Conservation (phyloP, 495 filamentous ascomycete genomes). For the Beverwykella pulmonaria region DNA sequence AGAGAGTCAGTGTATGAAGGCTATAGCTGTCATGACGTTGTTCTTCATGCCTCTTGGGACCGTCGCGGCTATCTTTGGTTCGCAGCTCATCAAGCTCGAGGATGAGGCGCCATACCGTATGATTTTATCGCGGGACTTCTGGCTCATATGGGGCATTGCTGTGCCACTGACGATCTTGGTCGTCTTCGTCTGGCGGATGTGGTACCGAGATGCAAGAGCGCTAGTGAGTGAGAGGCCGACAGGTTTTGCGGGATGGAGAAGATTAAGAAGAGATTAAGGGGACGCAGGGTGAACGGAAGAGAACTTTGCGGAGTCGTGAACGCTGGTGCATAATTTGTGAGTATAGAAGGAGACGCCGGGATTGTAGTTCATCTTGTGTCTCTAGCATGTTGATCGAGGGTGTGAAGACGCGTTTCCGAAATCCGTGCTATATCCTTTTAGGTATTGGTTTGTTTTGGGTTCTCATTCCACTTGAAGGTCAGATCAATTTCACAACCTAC, state of each 20-base stretch:
- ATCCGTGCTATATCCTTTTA: too few relatives aligned
- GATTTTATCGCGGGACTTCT: conserved; percentile 15
- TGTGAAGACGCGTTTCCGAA: too few relatives aligned
- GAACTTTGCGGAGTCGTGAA: too few relatives aligned
- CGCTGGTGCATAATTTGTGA: too few relatives aligned
- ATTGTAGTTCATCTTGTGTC: too few relatives aligned
- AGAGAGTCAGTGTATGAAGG: conserved; percentile 20
- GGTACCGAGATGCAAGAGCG: conserved; percentile 10
- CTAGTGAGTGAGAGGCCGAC: neutral
- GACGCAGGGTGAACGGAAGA: neutral
- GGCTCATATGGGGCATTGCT: conserved; percentile 17
- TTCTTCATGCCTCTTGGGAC: conserved; percentile 22
- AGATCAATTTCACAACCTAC: too few relatives aligned
- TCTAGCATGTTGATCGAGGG: too few relatives aligned
- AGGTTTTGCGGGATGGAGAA: neutral
- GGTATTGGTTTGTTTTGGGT: too few relatives aligned
- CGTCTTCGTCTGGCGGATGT: conserved; percentile 6
- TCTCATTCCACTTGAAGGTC: too few relatives aligned
- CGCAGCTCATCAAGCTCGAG: conserved; percentile 2
- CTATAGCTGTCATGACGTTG: conserved; percentile 19
- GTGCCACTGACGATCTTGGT: conserved; percentile 12
- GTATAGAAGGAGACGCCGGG: too few relatives aligned
- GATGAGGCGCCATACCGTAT: conserved; percentile 4
- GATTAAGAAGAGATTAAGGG: neutral
- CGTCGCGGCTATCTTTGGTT: conserved; percentile 15